Evolutionary conservation across 2,329 filamentous ascomycete species (phyloP), one percentile per base, ranked within the genome.

Genomic region (Hypoxylon sp.): DNA sequence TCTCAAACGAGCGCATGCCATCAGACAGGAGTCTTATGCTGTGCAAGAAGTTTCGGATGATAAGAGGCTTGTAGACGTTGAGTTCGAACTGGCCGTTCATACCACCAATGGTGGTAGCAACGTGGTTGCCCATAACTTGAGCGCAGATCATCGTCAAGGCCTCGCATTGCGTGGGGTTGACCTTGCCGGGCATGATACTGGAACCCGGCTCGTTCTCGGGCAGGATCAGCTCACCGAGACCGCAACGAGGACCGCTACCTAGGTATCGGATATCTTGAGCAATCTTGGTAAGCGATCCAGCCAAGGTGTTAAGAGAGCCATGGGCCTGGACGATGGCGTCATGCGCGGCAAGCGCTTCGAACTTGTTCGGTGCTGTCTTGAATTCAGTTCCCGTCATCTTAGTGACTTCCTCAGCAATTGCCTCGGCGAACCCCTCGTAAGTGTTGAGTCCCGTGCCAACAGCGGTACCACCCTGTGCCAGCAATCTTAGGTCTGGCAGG

Each of bases 121-220:
- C 91, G 79, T 98, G 90, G 87, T 99, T 99, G 78, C 96, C 96
- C 88, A 98, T 97, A 69, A 99, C 95, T 83, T 99, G 96, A 19
- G 93, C 90, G 85, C 95, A 98, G 67, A 98, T 86, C 96, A 99
- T 99, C 75, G 96, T 98, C 80, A 99, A 85, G 68, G 94, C 93
- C 86, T 99, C 96, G 83, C 94, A 97, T 84, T 99, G 96, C 32
- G 96, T 99, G 32, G 96, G 96, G 86, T 99, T 99, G 80, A 99
- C 96, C 86, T 99, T 99, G 78, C 96, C 96, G 48, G 96, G 96
- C 96, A 99, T 99, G 86, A 99, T 98, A 75, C 93, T 97, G 78
- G 92, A 96, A 71, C 95, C 95, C 34, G 96, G 96, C 86, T 99
- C 96, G 84, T 99, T 99, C 85, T 99, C 96, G 25, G 96, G 96